Base-by-base conservation (phyloP, 192 early-diverging fungal genomes). In the Linnemannia schmuckeri region DNA sequence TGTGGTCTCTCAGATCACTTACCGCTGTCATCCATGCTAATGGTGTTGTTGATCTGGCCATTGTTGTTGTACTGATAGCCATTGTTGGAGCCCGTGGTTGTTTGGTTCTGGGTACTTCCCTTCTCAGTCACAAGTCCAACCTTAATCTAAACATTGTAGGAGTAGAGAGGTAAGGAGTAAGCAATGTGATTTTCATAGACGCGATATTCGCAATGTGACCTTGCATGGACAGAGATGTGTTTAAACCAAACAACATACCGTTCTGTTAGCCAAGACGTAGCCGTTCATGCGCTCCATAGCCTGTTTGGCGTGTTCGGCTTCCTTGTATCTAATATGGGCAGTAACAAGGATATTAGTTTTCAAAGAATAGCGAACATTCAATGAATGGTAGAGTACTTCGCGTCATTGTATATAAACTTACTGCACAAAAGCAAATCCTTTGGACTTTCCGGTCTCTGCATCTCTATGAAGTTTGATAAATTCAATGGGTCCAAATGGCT, bases 281-380 rank as follows among this genome's bases (percentile, higher is more conserved):
- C 96, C 96, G 77, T 98, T 96, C 92, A 98, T 93, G 75, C 94
- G 92, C 54, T 94, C 93, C 33, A 97, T 83, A 2, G 98, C 98
- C 66, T 90, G 86, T 72, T 94, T 95, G 0, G 98, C 97, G 77
- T 95, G 91, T 6, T 93, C 91, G 0, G 94, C 85, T 74, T 93
- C 87, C 75, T 92, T 91, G 77, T 95, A 95, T 76, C 91, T 93
- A 72, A 86, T 9, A 30, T 30, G 30, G 12, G 27, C 27, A 66
- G 30, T 76, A 87, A 89, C 75, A 35, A 17, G 74, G 8, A n/a
- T 0, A n/a, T 7, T 13, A 82, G 33, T 35, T 8, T 37, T 24
- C 17, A 20, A 35, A 69, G 54, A 61, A 13, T 33, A 70, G 2
- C 44, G 1, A 70, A 6, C 33, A 35, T 30, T 27, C 75, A 1